phyloP scores from a whole-genome alignment of 257 asterid species.

The Solanum corneliomulleri region DNA sequence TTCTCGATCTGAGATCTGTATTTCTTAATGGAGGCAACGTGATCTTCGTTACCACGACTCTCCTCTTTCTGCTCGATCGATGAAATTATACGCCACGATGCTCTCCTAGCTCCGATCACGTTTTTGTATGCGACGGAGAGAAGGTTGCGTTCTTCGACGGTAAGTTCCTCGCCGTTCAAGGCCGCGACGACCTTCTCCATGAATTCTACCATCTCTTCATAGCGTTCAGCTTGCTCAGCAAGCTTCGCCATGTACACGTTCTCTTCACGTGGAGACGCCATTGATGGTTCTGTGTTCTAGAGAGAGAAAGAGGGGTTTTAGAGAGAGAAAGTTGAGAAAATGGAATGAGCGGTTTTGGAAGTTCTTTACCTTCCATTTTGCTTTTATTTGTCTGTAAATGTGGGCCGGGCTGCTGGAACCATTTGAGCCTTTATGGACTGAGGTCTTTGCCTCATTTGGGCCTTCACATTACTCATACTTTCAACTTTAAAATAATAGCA shows the following conservation, averaged over 20 bases:
- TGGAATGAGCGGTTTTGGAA: not conserved
- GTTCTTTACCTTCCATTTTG: not conserved
- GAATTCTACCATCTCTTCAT: slow-evolving; percentile 4
- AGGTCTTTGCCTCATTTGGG: not conserved
- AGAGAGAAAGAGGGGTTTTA: not conserved
- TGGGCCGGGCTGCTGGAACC: not conserved
- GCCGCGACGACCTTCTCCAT: not conserved
- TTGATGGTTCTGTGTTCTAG: not conserved
- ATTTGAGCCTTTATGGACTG: not conserved
- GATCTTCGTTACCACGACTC: not conserved
- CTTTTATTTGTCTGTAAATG: not conserved
- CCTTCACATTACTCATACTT: not conserved
- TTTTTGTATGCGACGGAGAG: slow-evolving; percentile 4
- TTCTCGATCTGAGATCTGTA: not conserved
- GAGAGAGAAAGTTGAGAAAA: not conserved
- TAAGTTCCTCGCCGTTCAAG: not conserved
- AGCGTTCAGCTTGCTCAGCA: slow-evolving; percentile 5
- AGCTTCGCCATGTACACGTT: slow-evolving; percentile 5
- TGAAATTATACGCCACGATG: not conserved
- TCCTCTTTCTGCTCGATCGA: not conserved
- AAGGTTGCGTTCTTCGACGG: not conserved
- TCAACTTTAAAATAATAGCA: not conserved
- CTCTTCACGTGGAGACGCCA: slow-evolving; percentile 1
- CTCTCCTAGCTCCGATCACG: not conserved
- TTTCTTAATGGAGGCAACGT: not conserved